Percentiles rank a stretch among this genome's conserved stretches.
These are phyloP conservation scores for Erysimum pusillum DNA, from an alignment of 441 rosid genomes.

Conservation along the genomic window DNA sequence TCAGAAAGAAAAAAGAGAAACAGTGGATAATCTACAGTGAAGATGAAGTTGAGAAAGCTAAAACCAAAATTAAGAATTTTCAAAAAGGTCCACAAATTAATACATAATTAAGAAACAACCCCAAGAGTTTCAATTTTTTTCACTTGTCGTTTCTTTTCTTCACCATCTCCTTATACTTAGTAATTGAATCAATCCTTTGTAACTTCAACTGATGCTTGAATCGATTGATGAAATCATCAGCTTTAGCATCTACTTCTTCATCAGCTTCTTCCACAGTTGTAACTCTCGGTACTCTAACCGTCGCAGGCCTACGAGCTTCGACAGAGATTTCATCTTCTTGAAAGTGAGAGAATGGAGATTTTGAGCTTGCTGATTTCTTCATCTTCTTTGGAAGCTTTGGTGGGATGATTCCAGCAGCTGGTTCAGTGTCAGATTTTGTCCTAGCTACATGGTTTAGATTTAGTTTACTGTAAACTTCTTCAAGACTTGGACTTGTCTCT, in stretches of 20 bases:
- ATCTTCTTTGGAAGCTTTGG: conserved; percentile 72
- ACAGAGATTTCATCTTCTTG: conserved; percentile 57
- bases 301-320: conserved; percentile 68
- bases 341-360: conserved; percentile 67
- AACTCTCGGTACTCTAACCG: conserved; percentile 55
- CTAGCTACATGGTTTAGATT: conserved; percentile 53
- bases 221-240: conserved; percentile 82
- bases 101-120: conserved; percentile 25
- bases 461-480: conserved; percentile 63
- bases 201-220: conserved; percentile 84
- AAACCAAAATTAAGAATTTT: conserved; percentile 36
- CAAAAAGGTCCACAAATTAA: conserved; percentile 24
- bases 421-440: conserved; percentile 70
- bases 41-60: conserved; percentile 23
- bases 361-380: conserved; percentile 85
- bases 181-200: conserved; percentile 78
- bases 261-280: conserved; percentile 58
- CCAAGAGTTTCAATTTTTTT: conserved; percentile 9
- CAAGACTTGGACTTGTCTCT: conserved; percentile 53
- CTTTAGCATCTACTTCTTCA: conserved; percentile 83
- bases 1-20: conserved; percentile 9
- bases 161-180: conserved; percentile 66
- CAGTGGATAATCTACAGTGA: conserved; percentile 52
- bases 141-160: conserved; percentile 52
- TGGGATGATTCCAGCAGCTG: conserved; percentile 61